Evolutionary conservation across 176 grass and related monocot genomes (phyloP).

Genomic region (Echinochloa phyllopogon): DNA sequence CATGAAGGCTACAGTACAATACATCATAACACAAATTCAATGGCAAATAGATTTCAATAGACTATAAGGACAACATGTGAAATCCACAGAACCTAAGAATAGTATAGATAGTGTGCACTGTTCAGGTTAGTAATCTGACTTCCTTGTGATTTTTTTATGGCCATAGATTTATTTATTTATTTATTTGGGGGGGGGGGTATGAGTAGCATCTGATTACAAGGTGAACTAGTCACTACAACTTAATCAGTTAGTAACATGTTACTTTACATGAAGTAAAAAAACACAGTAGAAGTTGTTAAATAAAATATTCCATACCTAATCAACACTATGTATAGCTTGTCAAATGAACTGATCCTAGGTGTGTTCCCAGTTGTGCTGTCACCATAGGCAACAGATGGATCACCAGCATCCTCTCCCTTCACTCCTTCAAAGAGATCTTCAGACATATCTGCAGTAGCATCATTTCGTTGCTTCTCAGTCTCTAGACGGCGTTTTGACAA

Average conservation of each 20-base stretch:
- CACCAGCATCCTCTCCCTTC: constrained; percentile 68
- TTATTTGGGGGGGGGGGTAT: no score
- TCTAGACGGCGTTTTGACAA: constrained; percentile 63
- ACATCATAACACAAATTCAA: constrained; percentile 54
- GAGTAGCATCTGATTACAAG: neutral
- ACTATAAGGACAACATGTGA: neutral
- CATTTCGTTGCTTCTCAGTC: constrained; percentile 55
- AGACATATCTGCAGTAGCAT: constrained; percentile 83
- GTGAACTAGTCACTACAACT: neutral
- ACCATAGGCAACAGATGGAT: constrained; percentile 73
- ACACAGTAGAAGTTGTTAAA: constrained; percentile 21
- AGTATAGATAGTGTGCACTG: constrained; percentile 16
- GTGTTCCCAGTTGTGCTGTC: constrained; percentile 63
- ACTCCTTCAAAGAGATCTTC: constrained; percentile 89
- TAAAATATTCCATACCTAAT: constrained; percentile 59
- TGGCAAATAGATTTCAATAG: constrained; percentile 24
- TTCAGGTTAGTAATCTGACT: constrained; percentile 1
- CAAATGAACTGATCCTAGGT: constrained; percentile 66
- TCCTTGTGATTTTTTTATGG: constrained; percentile 7
- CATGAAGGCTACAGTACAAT: constrained; percentile 69
- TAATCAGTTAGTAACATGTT: constrained; percentile 12
- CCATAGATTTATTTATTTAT: no score
- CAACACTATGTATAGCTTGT: constrained; percentile 83
- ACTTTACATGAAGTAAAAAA: constrained; percentile 3
- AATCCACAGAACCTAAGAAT: neutral